phyloP scores from a whole-genome alignment of 345 rosid species.

The Brassica carinata region DNA sequence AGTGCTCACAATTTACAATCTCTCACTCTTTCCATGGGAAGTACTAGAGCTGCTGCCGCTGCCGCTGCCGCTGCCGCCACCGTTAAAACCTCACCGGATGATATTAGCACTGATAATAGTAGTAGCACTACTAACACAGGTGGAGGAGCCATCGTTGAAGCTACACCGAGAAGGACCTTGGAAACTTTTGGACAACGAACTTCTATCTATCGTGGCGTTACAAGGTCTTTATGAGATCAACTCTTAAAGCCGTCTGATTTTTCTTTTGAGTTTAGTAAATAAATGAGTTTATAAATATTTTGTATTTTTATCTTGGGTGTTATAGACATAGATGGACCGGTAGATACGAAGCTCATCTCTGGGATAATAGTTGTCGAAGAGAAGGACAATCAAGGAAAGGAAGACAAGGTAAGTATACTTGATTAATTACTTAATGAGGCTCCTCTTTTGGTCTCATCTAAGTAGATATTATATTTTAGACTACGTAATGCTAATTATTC shows the following conservation, averaged over 20 bases:
- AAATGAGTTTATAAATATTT: background rate
- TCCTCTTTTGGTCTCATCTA: background rate
- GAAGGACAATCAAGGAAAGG: constrained; percentile 99
- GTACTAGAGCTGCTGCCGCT: constrained; percentile 31
- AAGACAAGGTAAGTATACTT: constrained; percentile 69
- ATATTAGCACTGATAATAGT: constrained; percentile 60
- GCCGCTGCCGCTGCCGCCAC: constrained; percentile 38
- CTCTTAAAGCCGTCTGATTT: background rate
- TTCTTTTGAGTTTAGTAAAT: background rate
- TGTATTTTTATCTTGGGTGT: constrained; percentile 3
- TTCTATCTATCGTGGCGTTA: constrained; percentile 96
- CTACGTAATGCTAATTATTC: constrained; percentile 26
- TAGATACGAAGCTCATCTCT: constrained; percentile 97
- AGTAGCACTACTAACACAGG: constrained; percentile 61
- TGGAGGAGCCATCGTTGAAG: constrained; percentile 51
- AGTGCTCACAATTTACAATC: constrained; percentile 74
- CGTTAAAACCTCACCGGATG: constrained; percentile 56
- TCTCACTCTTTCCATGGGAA: constrained; percentile 90
- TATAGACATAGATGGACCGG: constrained; percentile 98
- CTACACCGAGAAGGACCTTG: constrained; percentile 78
- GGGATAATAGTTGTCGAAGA: constrained; percentile 99
- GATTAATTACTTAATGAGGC: background rate
- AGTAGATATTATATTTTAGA: background rate
- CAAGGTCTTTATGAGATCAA: constrained; percentile 53
- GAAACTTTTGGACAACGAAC: constrained; percentile 98